phyloP scores from a whole-genome alignment of 257 asterid species.

The Leptodermis oblonga region DNA sequence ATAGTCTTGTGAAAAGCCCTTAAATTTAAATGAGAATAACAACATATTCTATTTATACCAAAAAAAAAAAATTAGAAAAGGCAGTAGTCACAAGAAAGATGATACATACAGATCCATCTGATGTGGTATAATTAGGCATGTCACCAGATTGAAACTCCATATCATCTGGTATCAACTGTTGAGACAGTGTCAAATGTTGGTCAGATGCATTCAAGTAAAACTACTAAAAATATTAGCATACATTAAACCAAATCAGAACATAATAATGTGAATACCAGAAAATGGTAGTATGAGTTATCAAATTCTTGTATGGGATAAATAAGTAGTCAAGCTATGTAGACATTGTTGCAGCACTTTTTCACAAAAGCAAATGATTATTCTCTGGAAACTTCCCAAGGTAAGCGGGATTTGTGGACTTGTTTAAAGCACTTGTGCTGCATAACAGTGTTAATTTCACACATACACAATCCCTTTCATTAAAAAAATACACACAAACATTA shows the following conservation, averaged over 20 bases:
- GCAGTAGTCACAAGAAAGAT: neutral
- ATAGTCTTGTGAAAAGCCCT: neutral
- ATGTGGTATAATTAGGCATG: conserved; percentile 88
- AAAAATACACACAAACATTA: neutral
- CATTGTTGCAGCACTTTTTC: neutral
- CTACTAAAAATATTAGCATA: neutral
- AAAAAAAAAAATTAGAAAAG: neutral
- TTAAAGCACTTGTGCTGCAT: neutral
- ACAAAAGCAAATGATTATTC: neutral
- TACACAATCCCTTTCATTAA: neutral
- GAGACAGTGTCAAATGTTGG: conserved; percentile 1
- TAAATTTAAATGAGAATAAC: neutral
- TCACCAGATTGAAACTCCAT: conserved; percentile 98
- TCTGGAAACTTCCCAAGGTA: neutral
- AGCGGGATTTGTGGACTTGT: neutral
- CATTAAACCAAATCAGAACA: neutral
- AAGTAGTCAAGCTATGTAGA: neutral
- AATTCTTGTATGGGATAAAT: neutral
- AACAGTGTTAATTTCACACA: neutral
- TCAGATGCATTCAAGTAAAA: neutral
- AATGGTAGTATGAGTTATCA: neutral
- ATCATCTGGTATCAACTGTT: conserved; percentile 88
- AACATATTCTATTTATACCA: neutral
- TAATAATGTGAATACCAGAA: neutral
- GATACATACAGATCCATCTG: conserved; percentile 57